These are phyloP conservation scores for Homolaphlyctis polyrhiza DNA, from an alignment of 371 early-diverging fungal species.

Conservation along the genomic window DNA sequence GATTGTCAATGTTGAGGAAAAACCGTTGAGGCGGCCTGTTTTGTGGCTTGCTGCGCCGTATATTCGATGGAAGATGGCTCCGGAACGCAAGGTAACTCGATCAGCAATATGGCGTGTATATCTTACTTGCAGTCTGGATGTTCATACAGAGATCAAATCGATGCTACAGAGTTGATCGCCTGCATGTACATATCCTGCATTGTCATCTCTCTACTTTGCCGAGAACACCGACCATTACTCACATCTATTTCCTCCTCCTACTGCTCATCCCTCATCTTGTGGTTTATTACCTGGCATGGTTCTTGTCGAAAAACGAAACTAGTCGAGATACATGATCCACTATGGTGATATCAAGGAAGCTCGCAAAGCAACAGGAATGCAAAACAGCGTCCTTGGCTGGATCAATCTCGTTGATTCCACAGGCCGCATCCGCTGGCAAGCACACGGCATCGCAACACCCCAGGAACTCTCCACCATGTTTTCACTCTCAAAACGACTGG, in stretches of 20 bases:
- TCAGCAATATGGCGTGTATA: too few species aligned
- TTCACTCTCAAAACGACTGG: conserved; percentile 43
- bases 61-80: conserved; percentile 52
- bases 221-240: conserved; percentile 32
- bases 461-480: conserved; percentile 60
- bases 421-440: conserved; percentile 80
- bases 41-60: conserved; percentile 57
- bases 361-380: conserved; percentile 59
- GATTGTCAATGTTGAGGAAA: conserved; percentile 56
- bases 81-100: too few species aligned
- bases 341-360: conserved; percentile 55
- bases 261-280: neutral
- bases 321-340: conserved; percentile 46
- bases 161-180: too few species aligned
- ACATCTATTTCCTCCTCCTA: neutral
- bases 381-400: conserved; percentile 73
- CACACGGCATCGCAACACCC: conserved; percentile 68
- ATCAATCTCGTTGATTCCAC: conserved; percentile 68
- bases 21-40: conserved; percentile 56
- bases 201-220: too few species aligned
- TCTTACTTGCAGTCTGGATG: too few species aligned
- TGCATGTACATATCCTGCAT: too few species aligned
- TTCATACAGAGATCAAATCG: too few species aligned
- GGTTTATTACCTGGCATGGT: neutral
- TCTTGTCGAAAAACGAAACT: neutral